These are phyloP conservation scores for Polygonum maritimum DNA, from an alignment of 148 eudicot genomes.

Conservation along the genomic window DNA sequence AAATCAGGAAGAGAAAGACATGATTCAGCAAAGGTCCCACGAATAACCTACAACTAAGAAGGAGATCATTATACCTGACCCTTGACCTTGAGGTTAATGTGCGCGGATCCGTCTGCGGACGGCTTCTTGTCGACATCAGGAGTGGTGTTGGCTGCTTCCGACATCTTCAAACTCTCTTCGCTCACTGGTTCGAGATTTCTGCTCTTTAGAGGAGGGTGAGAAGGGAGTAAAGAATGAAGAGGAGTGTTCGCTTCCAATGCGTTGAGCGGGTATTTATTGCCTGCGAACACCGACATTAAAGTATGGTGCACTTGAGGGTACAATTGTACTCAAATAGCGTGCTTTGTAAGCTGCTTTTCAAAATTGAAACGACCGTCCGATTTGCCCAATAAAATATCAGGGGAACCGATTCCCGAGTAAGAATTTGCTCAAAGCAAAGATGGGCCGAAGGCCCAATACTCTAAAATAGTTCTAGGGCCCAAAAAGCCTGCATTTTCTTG, in stretches of 20 bases:
- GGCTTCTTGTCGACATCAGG: constrained; percentile 14
- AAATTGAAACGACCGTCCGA: background rate
- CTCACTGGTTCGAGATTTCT: background rate
- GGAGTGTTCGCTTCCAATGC: background rate
- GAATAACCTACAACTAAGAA: background rate
- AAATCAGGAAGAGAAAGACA: background rate
- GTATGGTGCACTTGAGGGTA: background rate
- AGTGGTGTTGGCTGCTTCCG: background rate
- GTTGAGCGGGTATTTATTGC: background rate
- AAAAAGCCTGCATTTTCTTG: no score
- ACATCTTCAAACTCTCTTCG: background rate
- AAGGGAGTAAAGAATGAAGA: background rate
- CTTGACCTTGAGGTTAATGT: constrained; percentile 14
- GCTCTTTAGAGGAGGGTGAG: background rate
- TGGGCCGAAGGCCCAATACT: background rate
- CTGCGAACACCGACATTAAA: background rate
- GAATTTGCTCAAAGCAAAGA: background rate
- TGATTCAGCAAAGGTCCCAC: background rate
- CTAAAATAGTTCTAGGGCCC: background rate
- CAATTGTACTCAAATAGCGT: background rate
- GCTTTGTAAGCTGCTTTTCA: background rate
- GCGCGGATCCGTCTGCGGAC: background rate
- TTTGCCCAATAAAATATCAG: background rate
- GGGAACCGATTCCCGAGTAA: background rate
- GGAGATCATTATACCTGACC: constrained; percentile 6